These are phyloP conservation scores for Eremothecium cymbalariae DNA, from an alignment of 1,139 yeast species.

Conservation along the genomic window DNA sequence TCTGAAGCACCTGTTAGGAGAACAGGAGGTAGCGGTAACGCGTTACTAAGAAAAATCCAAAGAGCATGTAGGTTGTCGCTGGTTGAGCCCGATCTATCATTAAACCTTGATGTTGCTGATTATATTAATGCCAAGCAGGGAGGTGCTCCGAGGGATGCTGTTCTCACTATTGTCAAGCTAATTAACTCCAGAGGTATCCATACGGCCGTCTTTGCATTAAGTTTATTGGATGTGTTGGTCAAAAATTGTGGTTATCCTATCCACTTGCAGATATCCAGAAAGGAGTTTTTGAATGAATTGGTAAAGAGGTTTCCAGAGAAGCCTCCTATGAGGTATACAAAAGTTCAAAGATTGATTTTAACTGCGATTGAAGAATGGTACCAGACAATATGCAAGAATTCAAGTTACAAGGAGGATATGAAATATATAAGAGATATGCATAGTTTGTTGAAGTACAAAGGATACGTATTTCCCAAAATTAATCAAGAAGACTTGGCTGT, in stretches of 20 bases:
- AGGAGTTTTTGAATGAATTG: conserved; percentile 87
- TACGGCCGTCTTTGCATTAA: conserved; percentile 52
- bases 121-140: conserved; percentile 90
- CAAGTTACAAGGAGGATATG: conserved; percentile 83
- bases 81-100: conserved; percentile 79
- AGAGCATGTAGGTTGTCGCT: conserved; percentile 85
- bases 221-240: conserved; percentile 74
- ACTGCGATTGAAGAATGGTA: conserved; percentile 97
- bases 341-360: conserved; percentile 75
- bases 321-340: conserved; percentile 79
- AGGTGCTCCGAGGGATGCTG: conserved; percentile 85
- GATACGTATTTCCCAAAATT: conserved; percentile 88
- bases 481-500: conserved; percentile 90
- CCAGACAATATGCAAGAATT: conserved; percentile 85
- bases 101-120: conserved; percentile 90
- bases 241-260: conserved; percentile 97
- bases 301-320: conserved; percentile 91
- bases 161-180: conserved; percentile 76
- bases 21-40: conserved; percentile 24
- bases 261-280: conserved; percentile 88
- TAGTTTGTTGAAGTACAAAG: conserved; percentile 74
- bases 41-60: conserved; percentile 56
- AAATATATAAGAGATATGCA: conserved; percentile 95
- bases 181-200: conserved; percentile 80
- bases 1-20: conserved; percentile 31